Evolutionary conservation across 768 basidiomycete genomes (phyloP), one percentile per base, ranked within the genome.

Genomic region (Termitomyces sp.): DNA sequence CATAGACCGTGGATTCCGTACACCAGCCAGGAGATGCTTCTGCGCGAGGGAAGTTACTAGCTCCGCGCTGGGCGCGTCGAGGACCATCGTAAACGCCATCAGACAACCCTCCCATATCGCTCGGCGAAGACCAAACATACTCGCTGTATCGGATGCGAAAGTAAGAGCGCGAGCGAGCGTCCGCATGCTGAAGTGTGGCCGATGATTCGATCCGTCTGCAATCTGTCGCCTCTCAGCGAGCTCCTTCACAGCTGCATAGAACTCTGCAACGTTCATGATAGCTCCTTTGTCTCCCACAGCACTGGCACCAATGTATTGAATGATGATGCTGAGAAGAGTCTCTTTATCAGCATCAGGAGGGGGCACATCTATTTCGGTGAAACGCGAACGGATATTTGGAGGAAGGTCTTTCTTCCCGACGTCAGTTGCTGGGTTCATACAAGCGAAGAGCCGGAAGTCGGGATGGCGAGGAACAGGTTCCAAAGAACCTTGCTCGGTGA

Each of bases 351-450:
- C 79, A 64, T 99, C 97, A 4, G 96, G 95, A 3, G 95, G 82
- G n/a, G 89, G 85, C 0, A 98, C 95, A 67, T 94, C 94, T 53
- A 98, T 84, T 69, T 98, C 97, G 1, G 94, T 97, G 73, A 99
- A 98, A 31, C 90, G 85, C 10, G 88, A 83, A 37, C 95, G 86
- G 49, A 98, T 90, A 64, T 87, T 88, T 5, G 91, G 87, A 17
- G 94, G 92, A 0, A 99, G 85, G 65, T 98, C 96, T 65, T 94
- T 97, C 76, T 98, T 99, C 35, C 97, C 97, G 14, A 98, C 90
- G 64, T 99, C 97, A 3, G 95, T 99, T 0, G 97, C 97, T 5
- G 97, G 97, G 67, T 99, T 99, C 97, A 99, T 99, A 69, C 97
- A 99, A 4, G 94, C 94, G 65, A 98, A 98, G 5, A 98, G 78